Percentiles rank a stretch among this genome's conserved stretches.
Evolutionary conservation across 2,329 filamentous ascomycete genomes (phyloP).

Genomic region (Beauveria varroae): DNA sequence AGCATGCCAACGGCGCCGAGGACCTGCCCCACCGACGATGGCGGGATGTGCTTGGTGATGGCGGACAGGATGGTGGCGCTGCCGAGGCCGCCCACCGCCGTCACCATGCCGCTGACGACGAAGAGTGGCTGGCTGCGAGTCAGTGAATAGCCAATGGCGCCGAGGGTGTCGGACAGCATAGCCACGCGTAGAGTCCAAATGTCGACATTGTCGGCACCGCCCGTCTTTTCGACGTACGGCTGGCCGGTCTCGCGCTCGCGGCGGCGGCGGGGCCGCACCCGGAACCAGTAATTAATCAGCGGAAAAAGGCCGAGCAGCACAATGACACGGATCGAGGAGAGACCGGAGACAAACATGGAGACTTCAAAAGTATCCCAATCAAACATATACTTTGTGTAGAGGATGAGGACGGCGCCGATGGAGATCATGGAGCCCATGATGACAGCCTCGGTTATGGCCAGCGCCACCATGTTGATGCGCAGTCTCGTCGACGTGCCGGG

Average conservation of each 20-base stretch:
- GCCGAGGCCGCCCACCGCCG: slow-evolving; percentile 75
- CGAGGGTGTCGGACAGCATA: slow-evolving; percentile 67
- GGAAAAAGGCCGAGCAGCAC: slow-evolving; percentile 71
- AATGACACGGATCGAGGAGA: slow-evolving; percentile 69
- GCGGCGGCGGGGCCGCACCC: slow-evolving; percentile 42
- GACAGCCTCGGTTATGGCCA: slow-evolving; percentile 74
- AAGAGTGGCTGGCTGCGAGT: slow-evolving; percentile 57
- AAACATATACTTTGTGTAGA: slow-evolving; percentile 77
- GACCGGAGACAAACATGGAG: slow-evolving; percentile 71
- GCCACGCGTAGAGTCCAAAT: slow-evolving; percentile 67
- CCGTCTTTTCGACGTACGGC: slow-evolving; percentile 39
- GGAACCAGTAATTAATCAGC: slow-evolving; percentile 66
- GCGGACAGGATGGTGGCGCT: slow-evolving; percentile 77
- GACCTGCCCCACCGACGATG: slow-evolving; percentile 75
- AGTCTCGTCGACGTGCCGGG: slow-evolving; percentile 50
- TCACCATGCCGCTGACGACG: slow-evolving; percentile 62
- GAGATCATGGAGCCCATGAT: slow-evolving; percentile 79
- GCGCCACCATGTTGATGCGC: slow-evolving; percentile 71
- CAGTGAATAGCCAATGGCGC: slow-evolving; percentile 67
- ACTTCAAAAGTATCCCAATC: slow-evolving; percentile 76
- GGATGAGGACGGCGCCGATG: slow-evolving; percentile 68
- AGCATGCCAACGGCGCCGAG: slow-evolving; percentile 81
- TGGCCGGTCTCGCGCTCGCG: slow-evolving; percentile 30
- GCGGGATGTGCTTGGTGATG: slow-evolving; percentile 84
- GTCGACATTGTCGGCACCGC: slow-evolving; percentile 72